Conservation (phyloP, 495 filamentous ascomycete species). For the Xylaria longipes region DNA sequence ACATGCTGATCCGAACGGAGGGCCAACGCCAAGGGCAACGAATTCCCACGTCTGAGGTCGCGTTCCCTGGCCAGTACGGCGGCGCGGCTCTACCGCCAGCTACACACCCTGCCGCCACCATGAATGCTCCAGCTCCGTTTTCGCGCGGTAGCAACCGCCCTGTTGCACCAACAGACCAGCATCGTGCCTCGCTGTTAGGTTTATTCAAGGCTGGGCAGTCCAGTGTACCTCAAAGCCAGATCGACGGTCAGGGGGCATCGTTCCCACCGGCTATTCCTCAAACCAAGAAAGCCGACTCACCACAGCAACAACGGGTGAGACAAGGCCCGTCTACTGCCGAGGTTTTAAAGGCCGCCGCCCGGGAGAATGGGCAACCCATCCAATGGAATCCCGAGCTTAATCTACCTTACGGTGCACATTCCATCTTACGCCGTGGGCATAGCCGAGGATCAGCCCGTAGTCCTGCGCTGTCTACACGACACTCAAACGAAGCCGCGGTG, state of each 20-base stretch:
- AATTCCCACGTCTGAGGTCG: conserved; percentile 28
- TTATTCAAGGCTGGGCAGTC: conserved; percentile 54
- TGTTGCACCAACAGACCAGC: conserved; percentile 48
- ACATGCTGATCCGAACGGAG: conserved; percentile 26
- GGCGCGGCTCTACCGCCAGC: conserved; percentile 18
- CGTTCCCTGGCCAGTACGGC: conserved; percentile 33
- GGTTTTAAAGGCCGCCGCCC: conserved; percentile 33
- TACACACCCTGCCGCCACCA: conserved; percentile 18
- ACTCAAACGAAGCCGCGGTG: conserved; percentile 18
- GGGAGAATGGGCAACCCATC: conserved; percentile 40
- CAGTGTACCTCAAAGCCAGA: conserved; percentile 29
- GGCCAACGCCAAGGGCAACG: conserved; percentile 19
- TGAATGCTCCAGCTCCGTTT: conserved; percentile 19
- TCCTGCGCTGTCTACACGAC: conserved; percentile 22
- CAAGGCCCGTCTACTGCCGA: conserved; percentile 34
- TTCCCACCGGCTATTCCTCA: conserved; percentile 21
- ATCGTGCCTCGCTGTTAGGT: conserved; percentile 52
- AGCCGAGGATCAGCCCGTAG: conserved; percentile 30
- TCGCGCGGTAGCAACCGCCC: conserved; percentile 28
- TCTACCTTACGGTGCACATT: conserved; percentile 49
- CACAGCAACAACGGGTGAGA: conserved; percentile 28
- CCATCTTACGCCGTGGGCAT: conserved; percentile 45
- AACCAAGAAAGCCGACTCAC: conserved; percentile 20
- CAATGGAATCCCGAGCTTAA: conserved; percentile 48
- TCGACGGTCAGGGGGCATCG: conserved; percentile 28